Evolutionary conservation across 202 grass and related monocot species (phyloP).

Genomic region (Cymbopogon flexuosus): DNA sequence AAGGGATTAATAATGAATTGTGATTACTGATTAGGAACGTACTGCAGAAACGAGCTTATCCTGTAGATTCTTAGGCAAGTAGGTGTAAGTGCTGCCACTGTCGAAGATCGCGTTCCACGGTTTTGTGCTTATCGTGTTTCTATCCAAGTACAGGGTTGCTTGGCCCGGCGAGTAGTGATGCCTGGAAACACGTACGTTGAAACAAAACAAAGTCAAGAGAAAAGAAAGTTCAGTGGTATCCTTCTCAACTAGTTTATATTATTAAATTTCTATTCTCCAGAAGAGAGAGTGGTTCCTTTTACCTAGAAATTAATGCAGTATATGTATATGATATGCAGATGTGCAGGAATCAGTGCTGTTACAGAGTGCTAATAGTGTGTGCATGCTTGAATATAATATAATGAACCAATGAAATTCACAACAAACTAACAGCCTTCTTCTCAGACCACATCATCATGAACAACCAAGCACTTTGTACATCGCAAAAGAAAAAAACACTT

Average conservation of each 20-base stretch:
- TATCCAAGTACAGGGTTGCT: conserved; percentile 2
- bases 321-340: not conserved
- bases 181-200: not conserved
- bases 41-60: not conserved
- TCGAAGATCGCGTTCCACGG: not conserved
- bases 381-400: not conserved
- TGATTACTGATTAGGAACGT: not conserved
- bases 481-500: not conserved
- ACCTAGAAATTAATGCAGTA: no score
- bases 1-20: not conserved
- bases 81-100: conserved; percentile 30
- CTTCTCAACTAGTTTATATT: not conserved
- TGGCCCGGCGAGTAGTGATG: not conserved
- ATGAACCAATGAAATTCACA: not conserved
- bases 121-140: not conserved
- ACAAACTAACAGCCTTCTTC: not conserved
- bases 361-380: not conserved
- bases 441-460: not conserved
- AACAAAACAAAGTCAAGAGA: not conserved
- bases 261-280: not conserved
- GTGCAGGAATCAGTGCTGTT: not conserved
- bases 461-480: not conserved
- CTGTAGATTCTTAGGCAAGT: not conserved
- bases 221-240: not conserved
- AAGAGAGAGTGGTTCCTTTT: not conserved